Percentiles rank a stretch among this genome's conserved stretches.
Conservation (phyloP, 305 asterid species). For the Solanum chacoense region DNA sequence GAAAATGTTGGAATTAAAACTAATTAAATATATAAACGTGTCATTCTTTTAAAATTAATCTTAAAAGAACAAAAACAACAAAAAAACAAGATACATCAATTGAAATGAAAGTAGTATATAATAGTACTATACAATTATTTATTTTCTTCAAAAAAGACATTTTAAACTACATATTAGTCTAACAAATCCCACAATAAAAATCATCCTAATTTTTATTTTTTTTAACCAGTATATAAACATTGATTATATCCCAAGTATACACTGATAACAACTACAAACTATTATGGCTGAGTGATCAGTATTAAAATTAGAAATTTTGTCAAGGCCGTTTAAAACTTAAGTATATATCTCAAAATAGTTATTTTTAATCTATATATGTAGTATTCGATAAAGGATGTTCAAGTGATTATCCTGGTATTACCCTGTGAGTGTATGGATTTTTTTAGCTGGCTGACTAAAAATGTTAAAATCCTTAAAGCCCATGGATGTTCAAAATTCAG, state of each 20-base stretch:
- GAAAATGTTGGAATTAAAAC: background rate
- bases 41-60: background rate
- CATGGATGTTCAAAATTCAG: background rate
- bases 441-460: too few species aligned
- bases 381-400: too few species aligned
- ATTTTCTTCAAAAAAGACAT: background rate
- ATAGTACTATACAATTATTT: background rate
- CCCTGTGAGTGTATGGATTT: too few species aligned
- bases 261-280: too few species aligned
- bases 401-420: too few species aligned
- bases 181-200: background rate
- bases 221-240: background rate
- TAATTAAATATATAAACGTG: background rate
- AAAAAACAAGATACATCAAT: background rate
- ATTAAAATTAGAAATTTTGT: too few species aligned
- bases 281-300: too few species aligned
- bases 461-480: background rate
- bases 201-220: background rate
- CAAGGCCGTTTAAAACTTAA: too few species aligned
- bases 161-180: background rate
- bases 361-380: too few species aligned
- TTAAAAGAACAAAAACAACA: background rate
- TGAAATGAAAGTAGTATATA: background rate
- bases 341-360: too few species aligned
- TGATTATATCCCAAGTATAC: too few species aligned